phyloP scores from a whole-genome alignment of 2,329 filamentous ascomycete species.

The Pleomassaria siparia region DNA sequence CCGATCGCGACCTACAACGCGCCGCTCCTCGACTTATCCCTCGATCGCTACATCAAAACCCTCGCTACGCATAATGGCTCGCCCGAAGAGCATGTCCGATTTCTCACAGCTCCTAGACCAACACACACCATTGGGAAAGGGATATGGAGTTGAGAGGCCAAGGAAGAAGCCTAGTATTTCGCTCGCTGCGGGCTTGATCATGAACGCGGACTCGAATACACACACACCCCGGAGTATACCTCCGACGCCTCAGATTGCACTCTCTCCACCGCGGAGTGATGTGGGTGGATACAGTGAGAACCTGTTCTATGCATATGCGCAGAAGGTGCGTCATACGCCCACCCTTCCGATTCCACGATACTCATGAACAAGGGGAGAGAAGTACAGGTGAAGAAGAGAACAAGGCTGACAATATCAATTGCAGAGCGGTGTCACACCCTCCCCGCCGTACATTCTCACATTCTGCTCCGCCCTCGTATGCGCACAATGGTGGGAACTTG shows the following conservation, averaged over 20 bases:
- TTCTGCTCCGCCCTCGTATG: conserved; percentile 35
- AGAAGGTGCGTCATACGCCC: conserved; percentile 25
- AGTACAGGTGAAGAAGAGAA: not conserved
- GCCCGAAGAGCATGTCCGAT: conserved; percentile 40
- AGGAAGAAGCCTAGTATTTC: conserved; percentile 38
- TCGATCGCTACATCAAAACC: not conserved
- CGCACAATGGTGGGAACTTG: conserved; percentile 38
- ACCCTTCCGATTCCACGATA: not conserved
- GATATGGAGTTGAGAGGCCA: conserved; percentile 6
- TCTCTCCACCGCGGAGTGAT: conserved; percentile 13
- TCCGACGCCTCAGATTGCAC: not conserved
- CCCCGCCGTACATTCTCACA: conserved; percentile 37
- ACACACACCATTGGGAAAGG: conserved; percentile 23
- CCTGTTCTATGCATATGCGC: conserved; percentile 40
- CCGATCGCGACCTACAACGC: too few relatives aligned
- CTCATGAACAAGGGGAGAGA: not conserved
- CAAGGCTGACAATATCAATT: conserved; percentile 12
- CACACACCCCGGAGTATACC: conserved; percentile 9
- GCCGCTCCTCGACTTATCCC: not conserved
- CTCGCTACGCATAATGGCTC: conserved; percentile 19
- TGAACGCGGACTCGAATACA: conserved; percentile 29
- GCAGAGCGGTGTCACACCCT: conserved; percentile 34
- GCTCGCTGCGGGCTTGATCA: conserved; percentile 40
- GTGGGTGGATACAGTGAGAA: conserved; percentile 17
- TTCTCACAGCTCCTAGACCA: conserved; percentile 33